Base-by-base conservation (phyloP, 2,329 filamentous ascomycete genomes). In the Trichoderma afroharzianum region DNA sequence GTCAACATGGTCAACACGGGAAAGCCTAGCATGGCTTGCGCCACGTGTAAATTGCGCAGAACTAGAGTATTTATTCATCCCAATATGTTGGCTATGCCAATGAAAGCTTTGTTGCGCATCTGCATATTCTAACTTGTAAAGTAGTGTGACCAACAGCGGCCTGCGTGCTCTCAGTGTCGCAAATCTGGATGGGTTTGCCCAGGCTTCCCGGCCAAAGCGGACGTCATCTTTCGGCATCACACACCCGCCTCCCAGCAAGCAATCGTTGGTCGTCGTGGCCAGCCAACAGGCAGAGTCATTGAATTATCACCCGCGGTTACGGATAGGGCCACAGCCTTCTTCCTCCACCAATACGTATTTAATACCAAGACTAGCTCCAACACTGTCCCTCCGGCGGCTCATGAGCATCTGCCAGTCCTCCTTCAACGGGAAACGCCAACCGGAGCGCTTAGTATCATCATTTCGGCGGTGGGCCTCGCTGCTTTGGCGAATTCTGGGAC, bases 401-500 rank as follows among this genome's bases (percentile, higher is more conserved):
- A 76, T 9, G 72, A 76, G 32, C 76, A 76, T 53, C 71, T 76
- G 3, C 75, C 75, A 1, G 36, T 28, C 2, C 71, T 76, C 7
- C 63, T 76, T 6, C 55, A 39, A 15, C 63, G 47, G 0, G 67
- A 75, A 32, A 8, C 53, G 12, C 72, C 71, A 12, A 43, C 72
- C 0, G 75, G 75, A 0, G 47, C 74, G 5, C 72, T 76, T n/a
- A 68, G 50, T 9, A 76, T 72, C 6, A 69, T 71, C 0, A 58
- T 73, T 1, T 71, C 74, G 7, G 75, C 75, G 26, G 71, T 72
- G 8, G 74, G 75, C 4, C 73, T 74, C 28, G 72, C 75, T 21
- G 75, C 75, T n/a, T 61, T 76, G n/a, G 72, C 75, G 4, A 76
- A 76, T 18, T 66, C 75, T 8, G 73, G 73, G 0, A 72, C 68